Base-by-base conservation (phyloP, 441 rosid genomes). In the Erodium moschatum region DNA sequence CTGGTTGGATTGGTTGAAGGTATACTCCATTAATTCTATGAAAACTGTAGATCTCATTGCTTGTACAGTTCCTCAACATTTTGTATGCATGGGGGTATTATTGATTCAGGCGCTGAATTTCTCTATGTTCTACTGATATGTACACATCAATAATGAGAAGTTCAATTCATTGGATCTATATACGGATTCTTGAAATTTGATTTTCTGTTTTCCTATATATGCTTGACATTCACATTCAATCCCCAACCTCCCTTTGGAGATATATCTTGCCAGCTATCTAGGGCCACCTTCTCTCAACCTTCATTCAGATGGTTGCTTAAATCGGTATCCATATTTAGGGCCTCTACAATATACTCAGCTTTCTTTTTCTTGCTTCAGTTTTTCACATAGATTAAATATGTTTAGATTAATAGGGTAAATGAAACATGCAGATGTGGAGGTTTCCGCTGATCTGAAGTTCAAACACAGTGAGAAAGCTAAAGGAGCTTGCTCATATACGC, bases 1-100 rank as follows among this genome's bases (percentile, higher is more conserved):
- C 78, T 88, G 70, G 79, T 81, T 72, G 78, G 84, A 79, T 77
- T 85, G 75, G 80, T 83, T 70, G 93, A 91, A 89, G 98, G 98
- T 94, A 87, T 75, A 35, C 54, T 75, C 31, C 65, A 38, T 18
- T 33, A 21, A 19, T 56, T 56, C 11, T 54, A 6, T 20, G 18
- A 56, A 56, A 6, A 56, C 24, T 56, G 27, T 56, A 18, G 62
- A 18, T 56, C 62, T 56, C 62, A 1, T 56, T 56, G 9, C 62
- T 56, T 56, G 62, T 56, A 56, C 62, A 18, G 7, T 56, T 56
- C 21, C 62, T 56, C 27, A 56, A 56, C 27, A 2, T 56, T 56
- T 19, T 56, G 10, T 18, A 20, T 56, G 12, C 40, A 35, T 35
- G 40, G 6, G 6, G 40, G 3, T 35, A 6, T 35, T 35, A 35